phyloP scores from a whole-genome alignment of 306 rosid genomes.

The Cotoneaster glaucophyllus region DNA sequence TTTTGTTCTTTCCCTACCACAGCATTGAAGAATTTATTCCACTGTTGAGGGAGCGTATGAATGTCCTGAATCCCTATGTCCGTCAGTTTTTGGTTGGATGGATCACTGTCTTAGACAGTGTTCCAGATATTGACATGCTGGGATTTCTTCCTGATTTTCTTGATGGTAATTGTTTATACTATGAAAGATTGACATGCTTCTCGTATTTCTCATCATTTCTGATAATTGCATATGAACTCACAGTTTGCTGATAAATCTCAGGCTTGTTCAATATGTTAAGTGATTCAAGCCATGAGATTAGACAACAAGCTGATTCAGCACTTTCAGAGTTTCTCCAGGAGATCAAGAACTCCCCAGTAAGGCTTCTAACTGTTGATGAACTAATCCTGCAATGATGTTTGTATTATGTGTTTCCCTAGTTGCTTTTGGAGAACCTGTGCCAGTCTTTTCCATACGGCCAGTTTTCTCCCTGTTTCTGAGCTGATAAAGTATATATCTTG shows the following conservation, averaged over 20 bases:
- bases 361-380: slow-evolving; percentile 27
- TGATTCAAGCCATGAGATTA: slow-evolving; percentile 93
- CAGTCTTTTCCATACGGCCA: slow-evolving; percentile 4
- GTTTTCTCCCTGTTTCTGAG: slow-evolving; percentile 17
- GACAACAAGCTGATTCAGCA: slow-evolving; percentile 99
- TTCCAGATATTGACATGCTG: slow-evolving; percentile 97
- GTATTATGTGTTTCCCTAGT: neutral
- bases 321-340: slow-evolving; percentile 98
- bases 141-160: slow-evolving; percentile 96
- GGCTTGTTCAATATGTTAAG: slow-evolving; percentile 98
- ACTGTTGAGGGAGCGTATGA: slow-evolving; percentile 97
- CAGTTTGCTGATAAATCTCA: slow-evolving; percentile 35
- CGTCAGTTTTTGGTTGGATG: slow-evolving; percentile 99
- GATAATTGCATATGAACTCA: slow-evolving; percentile 16
- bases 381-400: neutral
- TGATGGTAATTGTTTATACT: slow-evolving; percentile 46
- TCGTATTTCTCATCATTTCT: slow-evolving; percentile 1
- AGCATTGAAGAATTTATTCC: slow-evolving; percentile 99
- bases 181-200: neutral
- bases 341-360: slow-evolving; percentile 98
- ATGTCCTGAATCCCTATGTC: slow-evolving; percentile 92
- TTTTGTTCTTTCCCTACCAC: slow-evolving; percentile 19
- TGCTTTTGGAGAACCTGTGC: slow-evolving; percentile 11
- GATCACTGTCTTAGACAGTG: slow-evolving; percentile 98
- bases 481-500: slow-evolving; percentile 39